These are phyloP conservation scores for Murraya koenigii DNA, from an alignment of 345 rosid species.

Conservation along the genomic window DNA sequence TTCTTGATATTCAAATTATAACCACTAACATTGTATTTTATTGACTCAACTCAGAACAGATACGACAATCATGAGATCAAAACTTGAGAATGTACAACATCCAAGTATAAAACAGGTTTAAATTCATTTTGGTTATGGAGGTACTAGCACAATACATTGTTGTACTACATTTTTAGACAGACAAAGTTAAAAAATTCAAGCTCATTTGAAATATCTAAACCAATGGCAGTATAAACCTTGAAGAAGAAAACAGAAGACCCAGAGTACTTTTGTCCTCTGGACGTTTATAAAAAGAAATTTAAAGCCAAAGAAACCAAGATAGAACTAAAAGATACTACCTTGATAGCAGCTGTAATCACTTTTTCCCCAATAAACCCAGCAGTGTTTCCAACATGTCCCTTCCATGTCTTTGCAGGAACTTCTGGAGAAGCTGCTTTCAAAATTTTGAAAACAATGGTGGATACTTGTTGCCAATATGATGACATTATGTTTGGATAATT, in stretches of 20 bases:
- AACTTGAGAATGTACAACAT: not conserved
- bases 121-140: not conserved
- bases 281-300: not conserved
- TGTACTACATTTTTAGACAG: not conserved
- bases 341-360: constrained; percentile 65
- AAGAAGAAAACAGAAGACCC: not conserved
- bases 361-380: constrained; percentile 64
- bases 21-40: constrained; percentile 4
- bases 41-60: not conserved
- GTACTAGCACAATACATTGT: not conserved
- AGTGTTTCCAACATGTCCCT: constrained; percentile 47
- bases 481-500: constrained; percentile 63
- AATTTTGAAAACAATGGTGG: constrained; percentile 47
- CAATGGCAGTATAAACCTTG: not conserved
- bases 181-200: not conserved
- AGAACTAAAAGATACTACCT: constrained; percentile 37
- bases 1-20: not conserved
- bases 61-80: constrained; percentile 3
- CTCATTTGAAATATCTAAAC: not conserved
- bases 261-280: constrained; percentile 1
- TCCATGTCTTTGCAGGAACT: constrained; percentile 44
- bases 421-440: constrained; percentile 45
- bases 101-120: not conserved
- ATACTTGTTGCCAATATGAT: constrained; percentile 63
- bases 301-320: not conserved